A percentile compares a stretch with the other conserved stretches of the same genome.
Evolutionary conservation across 2,329 filamentous ascomycete genomes (phyloP).

Genomic region (Botryosphaeria agaves): DNA sequence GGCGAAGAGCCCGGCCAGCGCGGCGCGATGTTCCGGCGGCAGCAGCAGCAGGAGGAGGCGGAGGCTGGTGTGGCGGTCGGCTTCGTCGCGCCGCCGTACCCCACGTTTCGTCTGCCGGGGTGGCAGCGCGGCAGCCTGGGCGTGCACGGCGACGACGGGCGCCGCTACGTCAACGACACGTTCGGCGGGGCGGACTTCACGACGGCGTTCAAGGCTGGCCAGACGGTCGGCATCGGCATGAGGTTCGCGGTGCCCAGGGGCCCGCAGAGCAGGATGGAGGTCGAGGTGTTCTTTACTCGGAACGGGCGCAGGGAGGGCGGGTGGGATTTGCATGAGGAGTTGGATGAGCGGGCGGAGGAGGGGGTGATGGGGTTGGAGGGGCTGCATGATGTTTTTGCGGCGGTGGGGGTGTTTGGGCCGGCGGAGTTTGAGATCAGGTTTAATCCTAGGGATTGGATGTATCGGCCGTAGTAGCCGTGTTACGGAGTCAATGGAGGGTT

Average conservation of each 20-base stretch:
- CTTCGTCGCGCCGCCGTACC: conserved; percentile 58
- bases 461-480: conserved; percentile 7
- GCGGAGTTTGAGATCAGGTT: conserved; percentile 52
- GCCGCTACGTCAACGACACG: conserved; percentile 57
- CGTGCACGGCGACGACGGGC: conserved; percentile 67
- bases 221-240: conserved; percentile 58
- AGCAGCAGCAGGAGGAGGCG: conserved; percentile 22
- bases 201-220: conserved; percentile 41
- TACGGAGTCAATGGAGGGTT: too few species aligned
- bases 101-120: conserved; percentile 58
- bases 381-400: conserved; percentile 50
- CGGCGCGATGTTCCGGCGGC: too few species aligned
- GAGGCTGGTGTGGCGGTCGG: conserved; percentile 48
- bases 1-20: conserved; percentile 12
- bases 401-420: conserved; percentile 53
- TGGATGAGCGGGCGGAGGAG: conserved; percentile 43
- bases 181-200: conserved; percentile 58
- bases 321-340: conserved; percentile 63
- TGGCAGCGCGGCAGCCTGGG: conserved; percentile 63
- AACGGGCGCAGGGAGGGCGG: conserved; percentile 41
- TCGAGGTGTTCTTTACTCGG: conserved; percentile 53
- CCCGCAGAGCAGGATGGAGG: conserved; percentile 23
- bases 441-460: conserved; percentile 41
- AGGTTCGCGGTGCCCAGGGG: conserved; percentile 29
- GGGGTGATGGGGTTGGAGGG: conserved; percentile 53